Percentiles rank a stretch among this genome's conserved stretches.
Conservation (phyloP, 1,284 basidiomycete genomes). For the Pholiota adiposa region DNA sequence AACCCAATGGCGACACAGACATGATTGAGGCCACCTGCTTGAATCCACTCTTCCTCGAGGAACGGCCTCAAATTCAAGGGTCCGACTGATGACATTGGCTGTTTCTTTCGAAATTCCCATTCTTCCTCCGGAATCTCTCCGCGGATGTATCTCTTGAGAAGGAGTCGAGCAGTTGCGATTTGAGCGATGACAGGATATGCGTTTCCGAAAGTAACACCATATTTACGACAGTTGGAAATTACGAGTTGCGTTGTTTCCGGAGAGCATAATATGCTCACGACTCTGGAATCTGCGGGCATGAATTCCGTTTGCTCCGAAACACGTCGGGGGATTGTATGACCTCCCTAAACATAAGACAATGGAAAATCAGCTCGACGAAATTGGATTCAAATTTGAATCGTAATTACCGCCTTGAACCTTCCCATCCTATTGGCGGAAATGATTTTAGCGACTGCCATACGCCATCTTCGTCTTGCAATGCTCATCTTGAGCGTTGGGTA, state of each 20-base stretch:
- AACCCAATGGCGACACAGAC: conserved; percentile 49
- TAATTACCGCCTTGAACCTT: conserved; percentile 35
- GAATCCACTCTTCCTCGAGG: conserved; percentile 52
- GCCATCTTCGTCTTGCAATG: conserved; percentile 49
- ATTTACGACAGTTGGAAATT: conserved; percentile 41
- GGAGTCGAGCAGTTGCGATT: conserved; percentile 55
- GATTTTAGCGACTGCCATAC: conserved; percentile 46
- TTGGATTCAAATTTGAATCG: conserved; percentile 4
- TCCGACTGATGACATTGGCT: conserved; percentile 54
- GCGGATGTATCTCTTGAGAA: conserved; percentile 49
- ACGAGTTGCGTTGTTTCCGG: conserved; percentile 28
- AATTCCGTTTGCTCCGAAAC: conserved; percentile 38
- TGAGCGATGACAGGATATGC: conserved; percentile 55
- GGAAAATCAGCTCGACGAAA: too few species aligned
- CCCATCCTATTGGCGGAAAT: conserved; percentile 37
- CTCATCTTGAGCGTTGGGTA: conserved; percentile 35
- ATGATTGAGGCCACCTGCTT: conserved; percentile 47
- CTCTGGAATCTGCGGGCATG: conserved; percentile 40
- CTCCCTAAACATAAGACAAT: conserved; percentile 51
- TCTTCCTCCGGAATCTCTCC: conserved; percentile 53
- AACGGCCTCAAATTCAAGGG: conserved; percentile 58
- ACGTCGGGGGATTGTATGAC: conserved; percentile 55
- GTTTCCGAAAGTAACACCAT: conserved; percentile 54
- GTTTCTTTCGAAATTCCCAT: conserved; percentile 54
- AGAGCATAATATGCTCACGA: conserved; percentile 29